Evolutionary conservation across 192 early-diverging fungal species (phyloP), one percentile per base, ranked within the genome.

Genomic region (Mortierella alpina): DNA sequence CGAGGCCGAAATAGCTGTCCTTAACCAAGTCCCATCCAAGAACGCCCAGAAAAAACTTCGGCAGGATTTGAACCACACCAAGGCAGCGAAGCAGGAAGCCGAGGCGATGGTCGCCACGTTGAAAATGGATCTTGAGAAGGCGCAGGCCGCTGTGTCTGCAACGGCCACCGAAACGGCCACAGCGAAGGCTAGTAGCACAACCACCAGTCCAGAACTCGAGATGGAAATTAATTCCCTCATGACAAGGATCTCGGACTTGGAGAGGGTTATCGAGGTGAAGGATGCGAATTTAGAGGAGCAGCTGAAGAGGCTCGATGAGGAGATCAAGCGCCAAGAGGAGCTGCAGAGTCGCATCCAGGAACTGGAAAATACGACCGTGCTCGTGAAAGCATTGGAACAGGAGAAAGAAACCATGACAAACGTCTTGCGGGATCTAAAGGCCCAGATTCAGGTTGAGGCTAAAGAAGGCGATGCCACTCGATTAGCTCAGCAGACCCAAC

Each of bases 11-110:
- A 68, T 80, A 7, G 63, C 55, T 5, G 18, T 49, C 7, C 57
- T 80, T 22, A 72, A 59, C 42, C 59, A 80, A 15, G 53, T 49
- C 7, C 77, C 77, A 5, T 80, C 77, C 18, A 80, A 80, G 55
- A 80, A 80, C 49, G 65, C 77, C 1, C 70, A 72, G 31, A 80
- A 80, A 70, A 80, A 72, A 52, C 18, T 80, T 44, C 77, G 77
- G 7, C 77, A 80, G 39, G 77, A 80, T 5, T 48, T 80, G 47
- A 80, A 80, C 60, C 77, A 80, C 17, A 68, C 77, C 1, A 80
- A 80, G 60, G 45, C 68, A 17, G 77, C 77, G 14, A 80, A 80
- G 50, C 77, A 80, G 18, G 77, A 71, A 17, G 77, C 77, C 5
- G 77, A 80, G 41, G 69, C 77, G 6, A 42, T 72, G 53, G 53